A percentile compares a stretch with the other conserved stretches of the same genome.
Conservation (phyloP, 768 basidiomycete genomes). For the Daedaleopsis nitida region DNA sequence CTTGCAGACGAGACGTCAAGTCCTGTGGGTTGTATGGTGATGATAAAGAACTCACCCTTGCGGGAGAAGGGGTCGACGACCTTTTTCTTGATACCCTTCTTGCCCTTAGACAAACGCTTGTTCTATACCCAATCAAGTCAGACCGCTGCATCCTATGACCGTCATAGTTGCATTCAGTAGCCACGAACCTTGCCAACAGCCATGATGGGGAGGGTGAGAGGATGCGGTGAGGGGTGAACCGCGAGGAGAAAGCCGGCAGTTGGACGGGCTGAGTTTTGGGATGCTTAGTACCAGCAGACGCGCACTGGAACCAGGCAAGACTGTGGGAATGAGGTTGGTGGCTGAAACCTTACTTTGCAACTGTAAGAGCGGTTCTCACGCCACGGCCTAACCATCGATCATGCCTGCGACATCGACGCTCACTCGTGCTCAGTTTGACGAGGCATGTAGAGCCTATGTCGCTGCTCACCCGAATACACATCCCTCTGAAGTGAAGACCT, state of each 20-base stretch:
- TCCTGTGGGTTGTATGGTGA: not conserved
- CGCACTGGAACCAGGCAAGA: constrained; percentile 12
- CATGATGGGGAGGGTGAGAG: constrained; percentile 53
- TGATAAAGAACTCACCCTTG: constrained; percentile 69
- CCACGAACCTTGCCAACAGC: constrained; percentile 83
- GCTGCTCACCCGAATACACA: constrained; percentile 26
- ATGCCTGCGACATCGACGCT: constrained; percentile 45
- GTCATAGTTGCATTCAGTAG: not conserved
- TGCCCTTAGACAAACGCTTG: constrained; percentile 97
- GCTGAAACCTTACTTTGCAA: constrained; percentile 63
- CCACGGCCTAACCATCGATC: constrained; percentile 4
- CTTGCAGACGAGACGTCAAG: constrained; percentile 40
- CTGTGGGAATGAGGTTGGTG: constrained; percentile 36
- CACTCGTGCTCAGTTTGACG: constrained; percentile 62
- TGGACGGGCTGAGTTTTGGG: constrained; percentile 52
- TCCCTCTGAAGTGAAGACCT: constrained; percentile 8
- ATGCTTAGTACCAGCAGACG: constrained; percentile 23
- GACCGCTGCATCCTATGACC: not conserved
- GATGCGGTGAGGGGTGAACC: constrained; percentile 40
- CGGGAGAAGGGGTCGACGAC: constrained; percentile 99
- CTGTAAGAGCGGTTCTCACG: constrained; percentile 56
- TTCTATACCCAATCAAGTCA: constrained; percentile 56
- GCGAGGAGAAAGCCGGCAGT: constrained; percentile 46
- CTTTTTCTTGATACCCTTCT: constrained; percentile 99
- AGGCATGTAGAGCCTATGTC: constrained; percentile 56